Base-by-base conservation (phyloP, 2,329 filamentous ascomycete genomes). In the Cercospora zeina region DNA sequence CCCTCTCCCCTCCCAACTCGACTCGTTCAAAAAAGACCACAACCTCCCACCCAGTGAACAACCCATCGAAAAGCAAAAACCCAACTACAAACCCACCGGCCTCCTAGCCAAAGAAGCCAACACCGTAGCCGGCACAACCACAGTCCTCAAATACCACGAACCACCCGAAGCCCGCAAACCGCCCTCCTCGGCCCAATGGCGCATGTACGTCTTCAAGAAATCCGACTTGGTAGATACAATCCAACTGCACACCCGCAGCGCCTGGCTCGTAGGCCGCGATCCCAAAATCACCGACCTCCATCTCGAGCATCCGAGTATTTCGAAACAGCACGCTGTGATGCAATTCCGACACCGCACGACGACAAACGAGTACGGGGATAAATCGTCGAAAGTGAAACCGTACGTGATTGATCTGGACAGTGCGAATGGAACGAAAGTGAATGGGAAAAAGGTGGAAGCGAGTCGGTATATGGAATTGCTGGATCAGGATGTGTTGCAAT, bases 391-490 rank as follows among this genome's bases (percentile, higher is more conserved):
- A 62, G 81, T 83, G 27, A 81, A 78, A 78, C 93, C 93, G 0
- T 99, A 97, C 77, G 75, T 97, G 8, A 91, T 99, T 67, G 95
- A 99, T 76, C 79, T 99, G 54, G 93, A 97, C 70, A 96, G 91
- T 70, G 90, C 90, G 51, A 97, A 97, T 75, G 93, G 95, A 36
- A 97, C 93, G 2, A 82, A 78, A 61, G 80, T 99, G 67, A 97
- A 97, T 72, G 87, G 87, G 34, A 86, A 90, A 64, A 81, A 79
- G 69, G 78, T 96, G 3, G 89, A 90, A 1, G 82, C 85, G 13
- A 89, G 89, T 71, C 83, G 92, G 65, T 99, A 92, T 75, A 79
- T 96, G 57, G 93, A 99, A 77, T 77, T 97, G 60, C 84, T 88
- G 74, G 89, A 95, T 74, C 93, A 92, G 78, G 95, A 99, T 76